Evolutionary conservation across 2,329 filamentous ascomycete species (phyloP).

Genomic region (Penicillium brevicompactum): DNA sequence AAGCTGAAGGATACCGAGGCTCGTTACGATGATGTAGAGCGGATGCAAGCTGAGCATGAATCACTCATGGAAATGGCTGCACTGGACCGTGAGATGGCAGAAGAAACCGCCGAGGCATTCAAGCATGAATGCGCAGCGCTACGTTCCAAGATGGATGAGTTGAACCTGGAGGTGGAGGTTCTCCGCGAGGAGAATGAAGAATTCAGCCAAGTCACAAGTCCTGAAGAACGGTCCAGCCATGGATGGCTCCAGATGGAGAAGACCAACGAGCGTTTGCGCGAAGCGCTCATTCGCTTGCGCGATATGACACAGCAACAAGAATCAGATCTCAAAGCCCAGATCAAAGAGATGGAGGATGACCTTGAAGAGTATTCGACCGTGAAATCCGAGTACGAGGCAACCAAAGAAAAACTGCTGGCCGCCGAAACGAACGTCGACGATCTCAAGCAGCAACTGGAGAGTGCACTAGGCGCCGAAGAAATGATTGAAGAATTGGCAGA

Average conservation of each 20-base stretch:
- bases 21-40: constrained; percentile 69
- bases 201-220: constrained; percentile 78
- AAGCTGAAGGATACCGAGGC: constrained; percentile 75
- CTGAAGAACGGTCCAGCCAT: constrained; percentile 82
- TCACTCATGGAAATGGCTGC: constrained; percentile 81
- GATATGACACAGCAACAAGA: constrained; percentile 88
- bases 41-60: constrained; percentile 80
- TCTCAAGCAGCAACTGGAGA: constrained; percentile 86
- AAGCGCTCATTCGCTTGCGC: constrained; percentile 79
- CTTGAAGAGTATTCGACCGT: constrained; percentile 66
- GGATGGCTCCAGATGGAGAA: constrained; percentile 92
- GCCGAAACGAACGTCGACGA: constrained; percentile 79
- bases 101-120: constrained; percentile 82
- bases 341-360: constrained; percentile 73
- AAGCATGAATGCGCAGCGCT: constrained; percentile 79
- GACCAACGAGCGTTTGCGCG: constrained; percentile 82
- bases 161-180: constrained; percentile 85
- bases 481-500: constrained; percentile 92
- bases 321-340: constrained; percentile 73
- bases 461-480: constrained; percentile 82
- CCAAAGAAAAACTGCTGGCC: constrained; percentile 72
- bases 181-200: constrained; percentile 85
- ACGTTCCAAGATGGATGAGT: constrained; percentile 76
- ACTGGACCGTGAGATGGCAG: constrained; percentile 92
- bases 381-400: constrained; percentile 69